Base-by-base conservation (phyloP, 495 filamentous ascomycete genomes). In the Choiromyces venosus region DNA sequence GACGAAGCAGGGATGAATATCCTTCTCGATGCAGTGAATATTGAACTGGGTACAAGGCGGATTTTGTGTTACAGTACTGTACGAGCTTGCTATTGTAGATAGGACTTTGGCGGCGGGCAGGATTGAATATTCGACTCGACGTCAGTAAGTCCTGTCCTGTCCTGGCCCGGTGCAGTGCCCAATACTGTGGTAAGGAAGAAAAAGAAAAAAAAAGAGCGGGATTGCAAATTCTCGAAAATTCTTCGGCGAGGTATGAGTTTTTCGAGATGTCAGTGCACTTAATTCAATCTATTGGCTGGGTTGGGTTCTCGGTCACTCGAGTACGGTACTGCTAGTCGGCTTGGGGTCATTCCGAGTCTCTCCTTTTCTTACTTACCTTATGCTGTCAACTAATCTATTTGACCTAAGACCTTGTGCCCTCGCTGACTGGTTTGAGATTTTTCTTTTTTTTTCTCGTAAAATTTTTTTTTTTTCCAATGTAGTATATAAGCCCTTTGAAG, bases 401-500 rank as follows among this genome's bases (percentile, higher is more conserved):
- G 10, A 16, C 52, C 52, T 14, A 33, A 66, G 38, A n/a, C 40
- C 39, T 37, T 0, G 21, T 37, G 36, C 37, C 40, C 18, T 44
- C 19, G 7, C 29, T 25, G 21, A 52, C 33, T 33, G 25, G 29
- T 12, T 4, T 1, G 74, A 42, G 21, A 66, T 66, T 61, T 69
- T 67, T 74, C 72, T 71, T 44, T 42, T 56, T 36, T n/a, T 19
- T 75, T 42, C 44, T 69, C 33, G 67, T 37, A 38, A 61, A 33
- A 42, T 29, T 66, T 65, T 72, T 73, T 66, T 72, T 72, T 66
- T 77, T 64, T 66, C 69, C 37, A 0, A 19, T 71, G 36, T 44
- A 25, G 69, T 77, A 77, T 77, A 77, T 73, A 77, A 70, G 36
- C 40, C 72, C 37, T 16, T 61, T n/a, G n/a, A 29, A 61, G 52